Evolutionary conservation across 345 rosid species (phyloP), one percentile per base, ranked within the genome.

Genomic region (Aurinia saxatilis): DNA sequence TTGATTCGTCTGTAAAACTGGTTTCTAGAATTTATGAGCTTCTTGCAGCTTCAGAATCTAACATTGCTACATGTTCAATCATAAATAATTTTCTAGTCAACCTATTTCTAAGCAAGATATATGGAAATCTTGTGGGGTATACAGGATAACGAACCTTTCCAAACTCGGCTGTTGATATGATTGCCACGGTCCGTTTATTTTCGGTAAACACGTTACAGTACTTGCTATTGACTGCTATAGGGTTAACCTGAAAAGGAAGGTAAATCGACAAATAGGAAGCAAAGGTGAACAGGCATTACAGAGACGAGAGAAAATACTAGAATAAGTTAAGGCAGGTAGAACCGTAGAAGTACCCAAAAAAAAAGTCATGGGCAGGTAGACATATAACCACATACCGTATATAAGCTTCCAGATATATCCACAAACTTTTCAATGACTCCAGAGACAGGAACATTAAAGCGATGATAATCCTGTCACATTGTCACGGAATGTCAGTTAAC

Each of bases 131-230:
- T 39, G 17, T 21, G 29, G 19, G 36, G n/a, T 8, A 45, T 8
- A 45, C 13, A 11, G 3, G 37, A 44, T 7, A 50, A 72, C 77
- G 19, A 53, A 91, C 98, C 95, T 88, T 86, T 73, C 98, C 92
- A 54, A 88, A 91, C 41, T 84, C 78, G n/a, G 42, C 49, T 42
- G 96, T 82, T 35, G 92, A 80, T 66, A 91, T 86, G 58, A 88
- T 72, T 18, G 83, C 78, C 53, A 86, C 81, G 7, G 67, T 85
- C 5, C 98, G 80, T 78, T 88, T 88, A 53, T 91, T 91, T 77
- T 91, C 96, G 0, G 98, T 85, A 75, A 91, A 88, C 50, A 91
- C 98, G 60, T 91, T 91, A 71, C 98, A 91, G 33, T 91, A 91
- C 71, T 84, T 82, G 78, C 98, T 88, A 63, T 91, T 88, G 36